These are phyloP conservation scores for Annulohypoxylon moriforme DNA, from an alignment of 495 filamentous ascomycete genomes.

Conservation along the genomic window DNA sequence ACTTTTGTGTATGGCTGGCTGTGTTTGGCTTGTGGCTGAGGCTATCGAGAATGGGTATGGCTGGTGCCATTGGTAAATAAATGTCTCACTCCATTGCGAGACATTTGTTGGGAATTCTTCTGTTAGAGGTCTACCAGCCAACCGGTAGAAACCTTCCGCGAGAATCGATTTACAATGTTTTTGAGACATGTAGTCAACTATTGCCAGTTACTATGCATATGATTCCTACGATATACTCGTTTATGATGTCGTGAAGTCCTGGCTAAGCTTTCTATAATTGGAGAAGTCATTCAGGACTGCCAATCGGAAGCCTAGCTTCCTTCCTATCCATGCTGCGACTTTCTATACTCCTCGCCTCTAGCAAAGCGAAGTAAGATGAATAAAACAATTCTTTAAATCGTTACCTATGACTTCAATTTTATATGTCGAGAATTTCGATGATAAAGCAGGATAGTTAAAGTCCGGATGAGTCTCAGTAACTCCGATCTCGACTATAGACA, in stretches of 20 bases:
- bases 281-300: not conserved
- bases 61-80: not conserved
- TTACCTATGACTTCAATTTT: not conserved
- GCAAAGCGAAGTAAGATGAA: not conserved
- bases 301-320: not conserved
- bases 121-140: not conserved
- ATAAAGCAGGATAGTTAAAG: not conserved
- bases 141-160: not conserved
- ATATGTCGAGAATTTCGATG: not conserved
- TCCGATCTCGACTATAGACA: not conserved
- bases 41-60: not conserved
- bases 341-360: not conserved
- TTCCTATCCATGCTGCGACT: not conserved
- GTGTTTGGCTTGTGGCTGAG: not conserved
- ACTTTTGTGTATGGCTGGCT: not conserved
- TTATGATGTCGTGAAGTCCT: not conserved
- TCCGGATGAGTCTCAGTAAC: not conserved
- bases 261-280: not conserved
- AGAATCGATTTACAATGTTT: not conserved
- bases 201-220: not conserved
- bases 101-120: not conserved
- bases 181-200: not conserved
- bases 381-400: not conserved
- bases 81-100: not conserved
- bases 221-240: not conserved